Evolutionary conservation across 2,329 filamentous ascomycete species (phyloP).

Genomic region (Neophaeococcomyces mojaviensis): DNA sequence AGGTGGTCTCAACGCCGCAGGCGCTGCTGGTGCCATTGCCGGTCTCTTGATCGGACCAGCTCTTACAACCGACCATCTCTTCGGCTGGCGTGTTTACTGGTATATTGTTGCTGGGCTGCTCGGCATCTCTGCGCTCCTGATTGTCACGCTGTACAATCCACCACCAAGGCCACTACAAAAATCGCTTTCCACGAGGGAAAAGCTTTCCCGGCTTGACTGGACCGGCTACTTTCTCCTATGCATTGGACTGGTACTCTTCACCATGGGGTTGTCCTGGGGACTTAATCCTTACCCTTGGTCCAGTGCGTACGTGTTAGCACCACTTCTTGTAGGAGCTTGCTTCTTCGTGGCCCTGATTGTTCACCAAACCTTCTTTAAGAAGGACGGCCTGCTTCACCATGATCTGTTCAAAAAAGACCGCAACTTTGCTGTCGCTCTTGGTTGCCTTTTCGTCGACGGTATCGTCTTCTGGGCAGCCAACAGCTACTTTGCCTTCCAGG

Average conservation of each 20-base stretch:
- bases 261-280: slow-evolving; percentile 51
- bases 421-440: slow-evolving; percentile 54
- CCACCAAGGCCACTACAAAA: slow-evolving; percentile 10
- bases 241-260: slow-evolving; percentile 32
- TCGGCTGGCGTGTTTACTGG: slow-evolving; percentile 11
- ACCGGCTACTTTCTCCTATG: slow-evolving; percentile 6
- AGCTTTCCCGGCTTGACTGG: slow-evolving; percentile 12
- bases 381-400: slow-evolving; percentile 41
- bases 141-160: slow-evolving; percentile 11
- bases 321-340: slow-evolving; percentile 41
- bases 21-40: neutral
- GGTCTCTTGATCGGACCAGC: slow-evolving; percentile 9
- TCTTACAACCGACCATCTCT: slow-evolving; percentile 2
- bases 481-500: slow-evolving; percentile 17
- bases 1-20: slow-evolving; percentile 8
- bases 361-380: slow-evolving; percentile 49
- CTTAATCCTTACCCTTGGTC: slow-evolving; percentile 48
- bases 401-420: slow-evolving; percentile 45
- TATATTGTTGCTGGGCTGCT: slow-evolving; percentile 11
- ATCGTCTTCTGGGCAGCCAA: slow-evolving; percentile 56
- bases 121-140: slow-evolving; percentile 1
- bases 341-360: slow-evolving; percentile 38
- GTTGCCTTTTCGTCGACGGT: slow-evolving; percentile 51
- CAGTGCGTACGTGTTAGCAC: slow-evolving; percentile 42
- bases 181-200: slow-evolving; percentile 3